phyloP scores from a whole-genome alignment of 108 stramenopile species.

The Conticribra weissflogii region DNA sequence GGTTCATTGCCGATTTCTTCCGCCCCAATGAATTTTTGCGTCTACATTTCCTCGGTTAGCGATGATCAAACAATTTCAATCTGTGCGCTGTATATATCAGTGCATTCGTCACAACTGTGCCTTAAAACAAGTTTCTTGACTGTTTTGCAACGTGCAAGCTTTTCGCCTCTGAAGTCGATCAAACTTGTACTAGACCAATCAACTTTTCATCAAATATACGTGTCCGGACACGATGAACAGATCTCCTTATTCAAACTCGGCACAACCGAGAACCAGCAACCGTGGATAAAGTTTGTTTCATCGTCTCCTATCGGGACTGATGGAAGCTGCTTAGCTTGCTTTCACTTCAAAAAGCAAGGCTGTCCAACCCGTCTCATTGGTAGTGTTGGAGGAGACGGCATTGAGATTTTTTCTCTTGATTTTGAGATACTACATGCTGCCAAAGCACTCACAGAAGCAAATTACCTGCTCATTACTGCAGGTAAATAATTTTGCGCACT shows the following conservation, averaged over 20 bases:
- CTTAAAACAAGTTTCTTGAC: not conserved
- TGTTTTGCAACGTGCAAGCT: constrained; percentile 46
- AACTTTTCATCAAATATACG: constrained; percentile 41
- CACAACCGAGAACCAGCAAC: not conserved
- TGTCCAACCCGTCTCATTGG: constrained; percentile 22
- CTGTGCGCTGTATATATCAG: constrained; percentile 17
- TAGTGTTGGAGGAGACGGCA: constrained; percentile 54
- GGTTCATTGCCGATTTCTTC: not conserved
- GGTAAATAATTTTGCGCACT: not conserved
- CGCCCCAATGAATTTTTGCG: not conserved
- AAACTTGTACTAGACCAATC: constrained; percentile 22
- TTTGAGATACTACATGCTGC: constrained; percentile 32
- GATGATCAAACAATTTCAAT: constrained; percentile 71
- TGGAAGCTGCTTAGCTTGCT: constrained; percentile 37
- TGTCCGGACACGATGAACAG: constrained; percentile 62
- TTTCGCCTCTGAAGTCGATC: constrained; percentile 72
- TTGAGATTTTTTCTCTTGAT: constrained; percentile 45
- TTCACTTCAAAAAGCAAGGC: constrained; percentile 3
- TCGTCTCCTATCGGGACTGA: constrained; percentile 35
- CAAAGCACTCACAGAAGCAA: constrained; percentile 20
- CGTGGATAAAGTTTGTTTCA: constrained; percentile 18
- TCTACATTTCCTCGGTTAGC: constrained; percentile 61
- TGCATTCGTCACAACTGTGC: not conserved
- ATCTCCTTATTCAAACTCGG: constrained; percentile 55
- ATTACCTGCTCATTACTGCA: constrained; percentile 54